Evolutionary conservation across 202 grass and related monocot genomes (phyloP).

Genomic region (Miscanthus sacchariflorus): DNA sequence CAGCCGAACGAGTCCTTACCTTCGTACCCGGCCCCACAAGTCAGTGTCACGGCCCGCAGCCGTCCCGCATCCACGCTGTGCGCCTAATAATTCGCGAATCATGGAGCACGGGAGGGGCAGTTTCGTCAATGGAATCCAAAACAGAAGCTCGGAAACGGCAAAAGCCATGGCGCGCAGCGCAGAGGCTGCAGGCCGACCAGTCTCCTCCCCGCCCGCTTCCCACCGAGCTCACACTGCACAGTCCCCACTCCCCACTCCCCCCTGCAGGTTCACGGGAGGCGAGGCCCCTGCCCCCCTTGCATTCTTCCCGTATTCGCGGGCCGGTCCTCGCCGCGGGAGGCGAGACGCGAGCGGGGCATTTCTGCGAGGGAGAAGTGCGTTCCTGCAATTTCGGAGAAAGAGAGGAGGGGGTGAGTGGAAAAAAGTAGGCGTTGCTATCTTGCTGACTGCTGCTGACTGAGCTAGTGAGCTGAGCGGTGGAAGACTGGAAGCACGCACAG

Average conservation of each 20-base stretch:
- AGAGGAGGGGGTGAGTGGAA: neutral
- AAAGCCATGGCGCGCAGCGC: constrained; percentile 41
- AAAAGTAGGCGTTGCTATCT: neutral
- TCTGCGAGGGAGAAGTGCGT: neutral
- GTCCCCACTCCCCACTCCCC: neutral
- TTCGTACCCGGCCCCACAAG: neutral
- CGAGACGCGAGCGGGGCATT: neutral
- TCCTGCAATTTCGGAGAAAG: neutral
- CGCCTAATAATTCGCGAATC: constrained; percentile 13
- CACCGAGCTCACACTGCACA: constrained; percentile 11
- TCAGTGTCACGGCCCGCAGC: neutral
- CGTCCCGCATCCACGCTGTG: neutral
- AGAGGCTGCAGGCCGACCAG: constrained; percentile 10
- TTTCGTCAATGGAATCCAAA: constrained; percentile 11
- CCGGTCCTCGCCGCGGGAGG: neutral
- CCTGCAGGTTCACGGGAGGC: constrained; percentile 18
- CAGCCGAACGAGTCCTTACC: too few relatives aligned
- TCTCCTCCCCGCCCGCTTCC: constrained; percentile 30
- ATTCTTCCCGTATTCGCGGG: constrained; percentile 28
- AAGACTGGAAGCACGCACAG: neutral
- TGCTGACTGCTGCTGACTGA: neutral
- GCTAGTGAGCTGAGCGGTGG: constrained; percentile 22
- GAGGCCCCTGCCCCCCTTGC: neutral
- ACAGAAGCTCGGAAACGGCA: constrained; percentile 51
- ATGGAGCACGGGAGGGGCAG: constrained; percentile 22